Percentiles rank a stretch among this genome's conserved stretches.
Conservation (phyloP, 2,329 filamentous ascomycete species). For the Orbilia oligospora region DNA sequence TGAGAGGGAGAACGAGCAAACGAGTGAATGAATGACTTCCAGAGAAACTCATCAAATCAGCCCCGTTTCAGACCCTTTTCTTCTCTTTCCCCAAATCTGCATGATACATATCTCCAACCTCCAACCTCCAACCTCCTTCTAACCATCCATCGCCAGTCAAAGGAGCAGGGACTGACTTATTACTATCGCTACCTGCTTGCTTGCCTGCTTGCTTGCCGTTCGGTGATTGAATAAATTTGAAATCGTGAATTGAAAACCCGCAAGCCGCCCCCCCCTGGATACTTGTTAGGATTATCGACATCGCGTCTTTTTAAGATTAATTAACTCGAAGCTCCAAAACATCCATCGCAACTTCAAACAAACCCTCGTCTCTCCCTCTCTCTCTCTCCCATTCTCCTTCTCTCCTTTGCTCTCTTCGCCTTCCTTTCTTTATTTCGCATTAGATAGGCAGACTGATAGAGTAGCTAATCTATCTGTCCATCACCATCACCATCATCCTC, state of each 20-base stretch:
- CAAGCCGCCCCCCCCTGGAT: neutral
- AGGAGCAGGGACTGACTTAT: too few relatives aligned
- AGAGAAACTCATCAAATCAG: neutral
- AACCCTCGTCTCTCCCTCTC: conserved; percentile 1
- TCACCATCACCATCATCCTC: too few relatives aligned
- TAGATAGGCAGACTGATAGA: neutral
- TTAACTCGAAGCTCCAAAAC: conserved; percentile 4
- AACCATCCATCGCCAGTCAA: neutral
- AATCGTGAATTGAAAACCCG: too few relatives aligned
- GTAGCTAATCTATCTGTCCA: neutral
- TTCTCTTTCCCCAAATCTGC: neutral
- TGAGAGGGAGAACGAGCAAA: too few relatives aligned
- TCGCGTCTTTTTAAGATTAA: conserved; percentile 16
- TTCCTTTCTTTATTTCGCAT: neutral
- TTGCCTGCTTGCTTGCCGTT: too few relatives aligned
- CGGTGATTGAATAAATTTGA: too few relatives aligned
- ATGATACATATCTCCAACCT: neutral
- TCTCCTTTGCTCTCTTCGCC: neutral
- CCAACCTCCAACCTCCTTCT: neutral
- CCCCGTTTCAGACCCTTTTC: conserved; percentile 12
- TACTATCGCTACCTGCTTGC: too few relatives aligned
- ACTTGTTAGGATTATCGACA: conserved; percentile 7
- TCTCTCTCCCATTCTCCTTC: neutral
- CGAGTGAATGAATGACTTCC: too few relatives aligned
- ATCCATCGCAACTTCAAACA: conserved; percentile 8